These are phyloP conservation scores for Orbilia javanica DNA, from an alignment of 2,329 filamentous ascomycete genomes.

Conservation along the genomic window DNA sequence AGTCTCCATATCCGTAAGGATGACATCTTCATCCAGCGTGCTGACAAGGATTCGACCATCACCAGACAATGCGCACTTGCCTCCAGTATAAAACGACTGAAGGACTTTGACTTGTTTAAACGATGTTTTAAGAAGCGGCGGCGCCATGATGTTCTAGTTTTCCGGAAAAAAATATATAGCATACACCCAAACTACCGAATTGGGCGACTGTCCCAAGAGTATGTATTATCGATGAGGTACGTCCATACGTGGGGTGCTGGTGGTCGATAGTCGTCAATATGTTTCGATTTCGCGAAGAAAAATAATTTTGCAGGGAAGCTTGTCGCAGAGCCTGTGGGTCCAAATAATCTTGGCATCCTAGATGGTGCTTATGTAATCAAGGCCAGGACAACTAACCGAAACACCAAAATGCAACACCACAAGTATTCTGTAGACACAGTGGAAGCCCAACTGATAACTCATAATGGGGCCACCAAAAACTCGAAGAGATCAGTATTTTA, in stretches of 20 bases:
- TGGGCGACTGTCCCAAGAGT: not conserved
- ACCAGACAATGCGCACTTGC: slow-evolving; percentile 84
- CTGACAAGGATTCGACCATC: slow-evolving; percentile 86
- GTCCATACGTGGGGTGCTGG: not conserved
- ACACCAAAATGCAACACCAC: not conserved
- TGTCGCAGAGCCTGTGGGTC: slow-evolving; percentile 8
- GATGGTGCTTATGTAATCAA: not conserved
- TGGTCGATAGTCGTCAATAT: not conserved
- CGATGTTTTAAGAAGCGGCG: slow-evolving; percentile 79
- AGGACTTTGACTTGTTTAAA: slow-evolving; percentile 87
- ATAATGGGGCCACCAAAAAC: too few relatives aligned
- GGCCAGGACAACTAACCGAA: not conserved
- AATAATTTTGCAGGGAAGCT: slow-evolving; percentile 32
- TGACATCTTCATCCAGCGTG: slow-evolving; percentile 89
- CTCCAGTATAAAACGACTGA: slow-evolving; percentile 93
- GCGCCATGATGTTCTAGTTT: slow-evolving; percentile 58
- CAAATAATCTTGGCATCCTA: slow-evolving; percentile 6
- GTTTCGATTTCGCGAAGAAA: slow-evolving; percentile 15
- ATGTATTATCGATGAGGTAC: not conserved
- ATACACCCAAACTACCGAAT: not conserved
- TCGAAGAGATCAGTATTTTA: too few relatives aligned
- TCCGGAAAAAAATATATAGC: not conserved
- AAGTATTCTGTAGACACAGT: too few relatives aligned
- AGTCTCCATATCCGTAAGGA: slow-evolving; percentile 85
- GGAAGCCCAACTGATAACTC: too few relatives aligned